Evolutionary conservation across 2,329 filamentous ascomycete species (phyloP).

Genomic region (Raffaelea deltoideospora): DNA sequence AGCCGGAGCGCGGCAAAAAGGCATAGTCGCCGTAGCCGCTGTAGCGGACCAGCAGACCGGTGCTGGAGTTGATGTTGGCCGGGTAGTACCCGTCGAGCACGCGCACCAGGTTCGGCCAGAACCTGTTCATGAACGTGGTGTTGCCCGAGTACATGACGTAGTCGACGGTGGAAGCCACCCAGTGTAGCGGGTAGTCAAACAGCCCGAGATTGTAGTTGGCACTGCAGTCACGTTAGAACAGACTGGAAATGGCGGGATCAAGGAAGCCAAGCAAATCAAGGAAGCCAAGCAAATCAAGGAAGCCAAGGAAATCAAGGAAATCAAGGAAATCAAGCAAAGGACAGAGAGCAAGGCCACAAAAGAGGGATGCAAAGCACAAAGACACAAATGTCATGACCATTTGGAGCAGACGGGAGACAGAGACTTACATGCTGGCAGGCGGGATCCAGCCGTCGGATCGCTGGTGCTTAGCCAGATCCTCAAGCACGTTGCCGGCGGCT

Average conservation of each 20-base stretch:
- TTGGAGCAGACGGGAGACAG: not conserved
- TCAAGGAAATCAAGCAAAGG: too few species aligned
- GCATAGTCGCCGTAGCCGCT: slow-evolving; percentile 34
- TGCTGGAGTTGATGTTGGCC: slow-evolving; percentile 21
- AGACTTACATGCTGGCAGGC: slow-evolving; percentile 32
- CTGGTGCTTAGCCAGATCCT: slow-evolving; percentile 33
- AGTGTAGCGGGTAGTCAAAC: slow-evolving; percentile 38
- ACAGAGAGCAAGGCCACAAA: too few species aligned
- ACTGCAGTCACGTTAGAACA: slow-evolving; percentile 11
- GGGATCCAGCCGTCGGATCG: slow-evolving; percentile 36
- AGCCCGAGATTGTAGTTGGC: slow-evolving; percentile 28
- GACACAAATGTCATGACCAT: too few species aligned
- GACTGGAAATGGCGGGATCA: not conserved
- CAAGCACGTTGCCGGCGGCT: slow-evolving; percentile 29
- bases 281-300: too few species aligned
- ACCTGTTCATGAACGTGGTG: slow-evolving; percentile 21
- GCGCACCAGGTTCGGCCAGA: slow-evolving; percentile 24
- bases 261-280: too few species aligned
- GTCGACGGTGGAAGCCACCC: slow-evolving; percentile 32
- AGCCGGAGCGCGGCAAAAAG: slow-evolving; percentile 29
- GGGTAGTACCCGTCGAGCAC: slow-evolving; percentile 31
- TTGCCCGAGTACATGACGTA: slow-evolving; percentile 34
- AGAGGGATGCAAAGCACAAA: too few species aligned
- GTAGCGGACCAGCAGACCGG: slow-evolving; percentile 24
- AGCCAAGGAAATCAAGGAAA: too few species aligned